Conservation (phyloP, 2,329 filamentous ascomycete genomes). For the Penicillium oxalicum region DNA sequence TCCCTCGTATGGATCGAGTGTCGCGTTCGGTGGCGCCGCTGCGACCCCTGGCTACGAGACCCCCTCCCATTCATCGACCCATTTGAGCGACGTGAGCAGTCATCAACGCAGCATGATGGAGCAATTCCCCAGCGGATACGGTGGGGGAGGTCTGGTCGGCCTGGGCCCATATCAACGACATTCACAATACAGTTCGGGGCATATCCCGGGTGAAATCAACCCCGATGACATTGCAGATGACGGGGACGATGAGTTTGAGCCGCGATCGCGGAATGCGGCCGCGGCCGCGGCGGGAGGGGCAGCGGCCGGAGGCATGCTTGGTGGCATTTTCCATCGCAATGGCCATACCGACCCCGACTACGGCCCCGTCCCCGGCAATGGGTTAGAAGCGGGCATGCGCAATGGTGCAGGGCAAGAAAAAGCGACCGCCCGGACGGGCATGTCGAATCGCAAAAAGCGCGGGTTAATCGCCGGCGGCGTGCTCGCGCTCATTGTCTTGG, state of each 20-base stretch:
- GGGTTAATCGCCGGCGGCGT: slow-evolving; percentile 65
- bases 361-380: slow-evolving; percentile 45
- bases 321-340: slow-evolving; percentile 38
- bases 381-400: slow-evolving; percentile 19
- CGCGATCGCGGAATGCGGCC: slow-evolving; percentile 40
- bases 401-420: slow-evolving; percentile 51
- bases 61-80: slow-evolving; percentile 29
- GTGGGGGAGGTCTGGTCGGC: slow-evolving; percentile 37
- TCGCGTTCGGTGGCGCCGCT: slow-evolving; percentile 30
- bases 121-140: slow-evolving; percentile 28
- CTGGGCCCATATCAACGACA: slow-evolving; percentile 64
- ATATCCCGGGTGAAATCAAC: slow-evolving; percentile 55
- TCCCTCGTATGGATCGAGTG: slow-evolving; percentile 36
- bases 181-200: slow-evolving; percentile 46
- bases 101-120: slow-evolving; percentile 49
- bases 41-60: slow-evolving; percentile 30
- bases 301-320: slow-evolving; percentile 39
- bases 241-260: slow-evolving; percentile 74
- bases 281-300: slow-evolving; percentile 43
- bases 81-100: slow-evolving; percentile 23
- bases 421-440: slow-evolving; percentile 54
- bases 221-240: slow-evolving; percentile 79
- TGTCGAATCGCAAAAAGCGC: slow-evolving; percentile 58
- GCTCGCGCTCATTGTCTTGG: slow-evolving; percentile 59
- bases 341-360: slow-evolving; percentile 47